Evolutionary conservation across 179 eudicot species (phyloP).

Genomic region (Spergularia azorica): DNA sequence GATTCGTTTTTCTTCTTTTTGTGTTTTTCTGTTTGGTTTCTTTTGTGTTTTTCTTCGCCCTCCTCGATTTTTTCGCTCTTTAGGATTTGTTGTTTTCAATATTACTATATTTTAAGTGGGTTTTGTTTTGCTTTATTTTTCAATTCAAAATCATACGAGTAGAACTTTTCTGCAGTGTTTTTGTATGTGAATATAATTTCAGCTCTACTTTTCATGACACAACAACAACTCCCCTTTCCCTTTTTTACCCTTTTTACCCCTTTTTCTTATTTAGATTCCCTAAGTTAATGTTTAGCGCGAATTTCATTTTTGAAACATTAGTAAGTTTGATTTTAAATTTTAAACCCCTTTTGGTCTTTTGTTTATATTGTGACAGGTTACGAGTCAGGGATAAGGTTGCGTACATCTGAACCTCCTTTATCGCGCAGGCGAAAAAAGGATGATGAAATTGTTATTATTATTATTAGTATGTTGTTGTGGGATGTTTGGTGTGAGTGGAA

Average conservation of each 20-base stretch:
- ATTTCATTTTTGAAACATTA: conserved; percentile 19
- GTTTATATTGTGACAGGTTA: conserved; percentile 20
- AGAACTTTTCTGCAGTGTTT: conserved; percentile 19
- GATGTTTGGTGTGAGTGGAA: conserved; percentile 21
- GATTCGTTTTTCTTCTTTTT: neutral
- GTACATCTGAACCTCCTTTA: too few species aligned
- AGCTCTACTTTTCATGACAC: conserved; percentile 30
- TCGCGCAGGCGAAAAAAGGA: too few species aligned
- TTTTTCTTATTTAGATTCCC: neutral
- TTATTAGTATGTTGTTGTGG: conserved; percentile 9
- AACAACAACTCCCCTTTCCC: conserved; percentile 1
- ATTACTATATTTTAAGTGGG: neutral
- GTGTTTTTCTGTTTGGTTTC: neutral
- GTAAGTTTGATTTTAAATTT: too few species aligned
- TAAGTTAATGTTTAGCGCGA: conserved; percentile 22
- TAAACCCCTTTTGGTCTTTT: neutral
- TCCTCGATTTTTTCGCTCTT: conserved; percentile 27
- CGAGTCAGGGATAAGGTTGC: too few species aligned
- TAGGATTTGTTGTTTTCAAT: conserved; percentile 16
- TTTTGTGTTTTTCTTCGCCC: neutral
- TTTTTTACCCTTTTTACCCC: conserved; percentile 1
- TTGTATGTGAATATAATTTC: neutral
- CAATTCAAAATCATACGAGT: conserved; percentile 6
- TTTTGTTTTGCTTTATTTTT: neutral
- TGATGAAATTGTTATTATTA: neutral